Percentiles rank a stretch among this genome's conserved stretches.
These are phyloP conservation scores for Flaveria sonorensis DNA, from an alignment of 129 eudicot species.

Conservation along the genomic window DNA sequence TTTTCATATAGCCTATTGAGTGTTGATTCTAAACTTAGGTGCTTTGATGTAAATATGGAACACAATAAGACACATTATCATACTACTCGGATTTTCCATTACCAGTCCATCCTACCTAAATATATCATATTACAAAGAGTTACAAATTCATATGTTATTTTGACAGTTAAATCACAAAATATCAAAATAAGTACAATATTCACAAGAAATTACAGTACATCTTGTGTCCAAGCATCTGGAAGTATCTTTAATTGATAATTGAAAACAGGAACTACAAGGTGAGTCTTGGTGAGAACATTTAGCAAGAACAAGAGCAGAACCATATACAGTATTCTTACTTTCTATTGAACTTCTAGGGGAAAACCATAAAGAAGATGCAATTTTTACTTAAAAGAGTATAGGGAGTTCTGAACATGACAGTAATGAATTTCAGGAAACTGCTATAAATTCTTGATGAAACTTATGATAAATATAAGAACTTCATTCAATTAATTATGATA, in stretches of 20 bases:
- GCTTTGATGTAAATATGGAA: background rate
- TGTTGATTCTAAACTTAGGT: background rate
- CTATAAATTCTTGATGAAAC: background rate
- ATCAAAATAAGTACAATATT: slow-evolving; percentile 9
- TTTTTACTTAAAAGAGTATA: slow-evolving; percentile 2
- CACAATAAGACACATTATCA: background rate
- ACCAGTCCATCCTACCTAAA: too few species aligned
- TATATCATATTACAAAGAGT: too few species aligned
- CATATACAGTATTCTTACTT: too few species aligned
- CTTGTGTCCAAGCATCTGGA: slow-evolving; percentile 16
- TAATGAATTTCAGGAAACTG: background rate
- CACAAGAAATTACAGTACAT: background rate
- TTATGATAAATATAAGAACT: slow-evolving; percentile 10
- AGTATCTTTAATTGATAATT: too few species aligned
- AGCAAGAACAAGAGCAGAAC: too few species aligned
- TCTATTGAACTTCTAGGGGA: too few species aligned
- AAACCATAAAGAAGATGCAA: background rate
- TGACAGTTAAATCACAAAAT: background rate
- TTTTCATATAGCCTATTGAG: background rate
- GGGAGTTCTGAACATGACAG: background rate
- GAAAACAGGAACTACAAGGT: background rate
- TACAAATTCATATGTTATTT: background rate
- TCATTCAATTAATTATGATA: slow-evolving; percentile 1
- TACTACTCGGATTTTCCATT: background rate
- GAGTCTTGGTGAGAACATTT: too few species aligned